phyloP scores from a whole-genome alignment of 106 monocot species.

The Chionographis japonica region DNA sequence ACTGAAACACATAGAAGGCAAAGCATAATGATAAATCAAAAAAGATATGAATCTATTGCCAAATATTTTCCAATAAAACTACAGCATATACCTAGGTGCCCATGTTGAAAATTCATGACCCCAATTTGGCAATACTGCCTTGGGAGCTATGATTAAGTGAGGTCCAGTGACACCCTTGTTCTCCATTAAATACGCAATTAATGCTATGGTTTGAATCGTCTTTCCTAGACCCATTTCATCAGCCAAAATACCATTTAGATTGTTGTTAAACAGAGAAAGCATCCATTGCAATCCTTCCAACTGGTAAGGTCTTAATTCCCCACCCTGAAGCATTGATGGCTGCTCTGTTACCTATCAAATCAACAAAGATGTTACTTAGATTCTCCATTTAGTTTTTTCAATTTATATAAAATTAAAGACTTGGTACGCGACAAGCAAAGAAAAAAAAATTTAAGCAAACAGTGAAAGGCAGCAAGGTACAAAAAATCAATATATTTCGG shows the following conservation, averaged over 20 bases:
- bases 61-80: not conserved
- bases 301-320: conserved; percentile 89
- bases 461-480: no score
- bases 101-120: conserved; percentile 78
- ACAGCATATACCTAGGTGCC: conserved; percentile 70
- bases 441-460: no score
- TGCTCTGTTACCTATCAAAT: conserved; percentile 83
- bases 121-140: conserved; percentile 99
- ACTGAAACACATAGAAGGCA: conserved; percentile 30
- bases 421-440: no score
- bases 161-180: conserved; percentile 86
- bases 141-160: conserved; percentile 92
- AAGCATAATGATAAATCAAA: not conserved
- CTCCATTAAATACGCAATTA: conserved; percentile 87
- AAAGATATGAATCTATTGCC: not conserved
- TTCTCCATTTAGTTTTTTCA: not conserved
- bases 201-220: conserved; percentile 95
- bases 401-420: no score
- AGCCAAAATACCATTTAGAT: conserved; percentile 97
- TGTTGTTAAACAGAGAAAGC: conserved; percentile 99
- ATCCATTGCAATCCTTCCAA: conserved; percentile 99
- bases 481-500: no score
- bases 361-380: conserved; percentile 1
- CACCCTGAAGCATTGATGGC: conserved; percentile 85
- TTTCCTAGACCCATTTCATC: conserved; percentile 99